Percentiles rank a stretch among this genome's conserved stretches.
phyloP scores from a whole-genome alignment of 2,329 filamentous ascomycete genomes.

The Graphilbum sp. region DNA sequence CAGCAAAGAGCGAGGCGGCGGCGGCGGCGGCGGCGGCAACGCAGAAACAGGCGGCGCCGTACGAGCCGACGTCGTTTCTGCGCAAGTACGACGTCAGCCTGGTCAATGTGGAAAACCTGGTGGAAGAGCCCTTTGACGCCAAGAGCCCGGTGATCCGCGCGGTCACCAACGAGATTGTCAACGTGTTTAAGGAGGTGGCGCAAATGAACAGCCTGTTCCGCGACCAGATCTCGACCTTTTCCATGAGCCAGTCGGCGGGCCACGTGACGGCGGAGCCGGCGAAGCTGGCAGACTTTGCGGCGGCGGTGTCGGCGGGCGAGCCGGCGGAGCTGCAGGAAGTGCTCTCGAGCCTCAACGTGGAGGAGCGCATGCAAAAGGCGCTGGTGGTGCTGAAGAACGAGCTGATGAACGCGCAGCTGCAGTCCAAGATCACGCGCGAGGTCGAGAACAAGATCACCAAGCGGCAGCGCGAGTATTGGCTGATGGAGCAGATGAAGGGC shows the following conservation, averaged over 20 bases:
- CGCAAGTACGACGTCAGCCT: slow-evolving; percentile 84
- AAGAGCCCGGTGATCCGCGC: slow-evolving; percentile 81
- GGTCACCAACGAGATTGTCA: slow-evolving; percentile 93
- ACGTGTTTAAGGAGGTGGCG: slow-evolving; percentile 95
- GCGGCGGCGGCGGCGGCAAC: background rate
- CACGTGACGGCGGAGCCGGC: slow-evolving; percentile 91
- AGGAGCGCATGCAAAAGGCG: slow-evolving; percentile 82
- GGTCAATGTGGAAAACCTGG: slow-evolving; percentile 86
- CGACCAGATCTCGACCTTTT: slow-evolving; percentile 94
- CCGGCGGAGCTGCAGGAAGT: slow-evolving; percentile 86
- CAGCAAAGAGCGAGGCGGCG: slow-evolving; percentile 29
- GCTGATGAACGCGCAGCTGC: slow-evolving; percentile 91
- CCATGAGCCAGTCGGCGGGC: slow-evolving; percentile 83
- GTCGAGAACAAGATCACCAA: slow-evolving; percentile 97
- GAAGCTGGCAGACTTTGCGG: slow-evolving; percentile 92
- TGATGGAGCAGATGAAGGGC: slow-evolving; percentile 99
- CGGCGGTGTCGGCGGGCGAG: slow-evolving; percentile 88
- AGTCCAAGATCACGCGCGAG: slow-evolving; percentile 95
- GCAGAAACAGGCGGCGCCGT: slow-evolving; percentile 17
- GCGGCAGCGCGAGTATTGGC: slow-evolving; percentile 91
- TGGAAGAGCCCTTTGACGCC: slow-evolving; percentile 76
- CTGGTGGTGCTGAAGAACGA: slow-evolving; percentile 92
- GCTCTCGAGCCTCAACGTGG: slow-evolving; percentile 73
- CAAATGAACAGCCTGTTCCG: slow-evolving; percentile 87
- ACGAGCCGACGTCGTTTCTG: slow-evolving; percentile 82